A percentile compares a stretch with the other conserved stretches of the same genome.
phyloP scores from a whole-genome alignment of 305 asterid genomes.

The Fraxinus platypoda region DNA sequence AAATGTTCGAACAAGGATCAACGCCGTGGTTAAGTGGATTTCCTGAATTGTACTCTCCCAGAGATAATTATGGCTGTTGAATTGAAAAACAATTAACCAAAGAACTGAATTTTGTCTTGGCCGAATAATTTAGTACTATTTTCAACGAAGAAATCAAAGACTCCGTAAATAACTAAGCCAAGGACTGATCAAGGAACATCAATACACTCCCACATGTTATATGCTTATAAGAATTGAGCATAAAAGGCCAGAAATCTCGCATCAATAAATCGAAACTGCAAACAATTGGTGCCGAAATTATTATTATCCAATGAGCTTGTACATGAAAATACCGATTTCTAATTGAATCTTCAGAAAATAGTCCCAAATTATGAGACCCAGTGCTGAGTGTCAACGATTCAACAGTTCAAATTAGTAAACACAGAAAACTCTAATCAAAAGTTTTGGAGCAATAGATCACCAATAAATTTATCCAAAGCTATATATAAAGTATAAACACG shows the following conservation, averaged over 20 bases:
- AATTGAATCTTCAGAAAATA: background rate
- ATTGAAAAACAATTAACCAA: background rate
- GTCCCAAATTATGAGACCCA: background rate
- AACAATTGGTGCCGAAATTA: background rate
- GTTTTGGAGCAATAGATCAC: background rate
- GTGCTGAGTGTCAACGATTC: background rate
- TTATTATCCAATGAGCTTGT: background rate
- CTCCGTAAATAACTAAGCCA: background rate
- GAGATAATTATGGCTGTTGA: background rate
- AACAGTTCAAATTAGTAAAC: background rate
- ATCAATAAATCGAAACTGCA: background rate
- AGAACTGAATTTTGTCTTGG: background rate
- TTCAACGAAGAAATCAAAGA: constrained; percentile 3
- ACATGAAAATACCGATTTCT: background rate
- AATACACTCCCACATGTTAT: background rate
- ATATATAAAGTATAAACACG: too few species aligned
- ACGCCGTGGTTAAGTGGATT: constrained; percentile 10
- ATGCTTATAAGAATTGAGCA: background rate
- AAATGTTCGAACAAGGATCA: background rate
- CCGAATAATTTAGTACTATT: background rate
- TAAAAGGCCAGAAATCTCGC: background rate
- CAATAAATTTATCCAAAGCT: background rate
- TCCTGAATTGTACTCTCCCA: background rate
- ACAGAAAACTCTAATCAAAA: background rate
- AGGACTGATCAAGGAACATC: background rate